These are phyloP conservation scores for Scleromitrula shiraiana DNA, from an alignment of 2,329 filamentous ascomycete genomes.

Conservation along the genomic window DNA sequence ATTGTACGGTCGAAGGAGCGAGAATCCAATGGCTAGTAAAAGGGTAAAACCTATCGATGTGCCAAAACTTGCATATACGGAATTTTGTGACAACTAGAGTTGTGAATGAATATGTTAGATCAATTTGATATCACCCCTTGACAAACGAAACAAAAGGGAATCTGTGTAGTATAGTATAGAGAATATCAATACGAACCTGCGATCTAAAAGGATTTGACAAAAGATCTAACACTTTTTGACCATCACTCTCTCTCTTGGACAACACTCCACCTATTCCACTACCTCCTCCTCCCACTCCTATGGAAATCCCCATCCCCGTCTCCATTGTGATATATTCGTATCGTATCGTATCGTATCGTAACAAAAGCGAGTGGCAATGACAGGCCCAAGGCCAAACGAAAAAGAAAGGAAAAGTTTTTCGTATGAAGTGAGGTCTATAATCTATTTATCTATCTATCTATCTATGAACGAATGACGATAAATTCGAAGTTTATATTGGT, in stretches of 20 bases:
- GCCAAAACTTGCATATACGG: constrained; percentile 70
- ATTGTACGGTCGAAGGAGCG: constrained; percentile 83
- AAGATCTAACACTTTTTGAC: constrained; percentile 24
- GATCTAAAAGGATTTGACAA: constrained; percentile 25
- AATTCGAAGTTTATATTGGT: too few species aligned
- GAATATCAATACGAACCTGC: constrained; percentile 21
- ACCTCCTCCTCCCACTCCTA: too few species aligned
- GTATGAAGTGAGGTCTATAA: too few species aligned
- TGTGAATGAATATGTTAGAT: too few species aligned
- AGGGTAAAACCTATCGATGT: constrained; percentile 71
- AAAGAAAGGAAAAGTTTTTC: too few species aligned
- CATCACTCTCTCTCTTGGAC: constrained; percentile 15
- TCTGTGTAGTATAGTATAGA: too few species aligned
- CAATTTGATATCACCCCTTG: too few species aligned
- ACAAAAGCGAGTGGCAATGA: constrained; percentile 25
- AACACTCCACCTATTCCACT: too few species aligned
- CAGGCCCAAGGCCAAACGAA: constrained; percentile 24
- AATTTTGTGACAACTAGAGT: constrained; percentile 38
- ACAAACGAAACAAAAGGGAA: not conserved
- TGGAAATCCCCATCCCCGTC: constrained; percentile 9
- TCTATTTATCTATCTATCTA: too few species aligned
- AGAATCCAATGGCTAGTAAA: constrained; percentile 73
- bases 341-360: not conserved
- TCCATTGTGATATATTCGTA: constrained; percentile 15
- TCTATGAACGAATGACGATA: not conserved